Evolutionary conservation across 306 rosid species (phyloP), one percentile per base, ranked within the genome.

Genomic region (Rubus idaeus): DNA sequence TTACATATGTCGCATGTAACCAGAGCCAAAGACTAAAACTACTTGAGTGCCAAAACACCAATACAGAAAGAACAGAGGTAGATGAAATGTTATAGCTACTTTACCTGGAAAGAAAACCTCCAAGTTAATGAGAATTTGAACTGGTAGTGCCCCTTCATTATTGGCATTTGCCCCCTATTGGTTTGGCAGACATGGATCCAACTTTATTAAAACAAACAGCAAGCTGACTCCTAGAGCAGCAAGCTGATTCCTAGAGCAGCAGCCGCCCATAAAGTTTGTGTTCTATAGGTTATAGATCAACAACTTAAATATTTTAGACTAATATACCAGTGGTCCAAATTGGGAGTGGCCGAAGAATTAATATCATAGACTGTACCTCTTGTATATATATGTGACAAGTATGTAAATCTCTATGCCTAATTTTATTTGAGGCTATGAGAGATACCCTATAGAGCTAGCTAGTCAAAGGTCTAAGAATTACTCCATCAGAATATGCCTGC

Each of bases 61-160:
- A 17, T 65, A 40, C 70, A 65, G 70, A 8, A 65, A 65, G 49
- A 17, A 6, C 70, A 40, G 49, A 65, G 70, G 70, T 40, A 65
- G 70, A 40, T 65, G 26, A 18, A 40, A 65, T 30, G 20, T 18
- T 37, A 26, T 4, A 16, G 49, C 26, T 14, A 16, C 70, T 65
- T 63, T 65, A 40, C 4, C 23, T 18, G 14, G 21, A n/a, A 35
- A 10, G 35, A 42, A 42, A 40, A 65, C 40, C 70, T 40, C 26
- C 49, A 40, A 40, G 70, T 65, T 65, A 20, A 65, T 40, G 70
- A 40, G 49, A 12, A 65, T 65, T 65, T 65, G 50, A 65, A 65
- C 70, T 65, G 30, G 49, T 17, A 65, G 49, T 65, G 14, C 10
- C 70, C 50, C 70, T 65, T 41, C 49, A 65, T 65, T 65, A 40